These are phyloP conservation scores for Sclerotinia subarctica DNA, from an alignment of 2,329 filamentous ascomycete genomes.

Conservation along the genomic window DNA sequence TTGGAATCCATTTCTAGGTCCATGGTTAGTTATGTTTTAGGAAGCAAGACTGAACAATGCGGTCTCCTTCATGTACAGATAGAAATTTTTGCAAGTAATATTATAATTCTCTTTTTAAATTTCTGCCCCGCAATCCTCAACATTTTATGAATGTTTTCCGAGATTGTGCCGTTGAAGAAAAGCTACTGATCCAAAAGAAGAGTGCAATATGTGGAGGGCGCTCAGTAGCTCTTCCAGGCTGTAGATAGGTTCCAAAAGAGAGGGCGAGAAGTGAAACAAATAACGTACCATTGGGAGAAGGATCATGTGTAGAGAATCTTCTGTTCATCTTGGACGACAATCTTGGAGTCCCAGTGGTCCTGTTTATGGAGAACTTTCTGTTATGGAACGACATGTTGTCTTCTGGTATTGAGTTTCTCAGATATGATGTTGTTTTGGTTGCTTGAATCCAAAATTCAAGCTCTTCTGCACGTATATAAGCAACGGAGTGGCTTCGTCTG, in stretches of 20 bases:
- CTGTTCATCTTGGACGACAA: slow-evolving; percentile 42
- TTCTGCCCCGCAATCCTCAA: slow-evolving; percentile 8
- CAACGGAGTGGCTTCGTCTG: neutral
- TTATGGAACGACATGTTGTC: slow-evolving; percentile 45
- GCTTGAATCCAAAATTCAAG: neutral
- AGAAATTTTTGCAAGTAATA: neutral
- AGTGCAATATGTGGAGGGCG: neutral
- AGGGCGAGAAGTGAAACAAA: slow-evolving; percentile 1
- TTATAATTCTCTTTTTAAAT: neutral
- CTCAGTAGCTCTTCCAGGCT: neutral
- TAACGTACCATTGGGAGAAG: slow-evolving; percentile 53
- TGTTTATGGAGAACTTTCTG: slow-evolving; percentile 66
- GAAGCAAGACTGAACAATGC: neutral
- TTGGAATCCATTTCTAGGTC: slow-evolving; percentile 71
- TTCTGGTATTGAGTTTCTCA: neutral
- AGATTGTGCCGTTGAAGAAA: neutral
- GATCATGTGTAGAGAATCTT: slow-evolving; percentile 58
- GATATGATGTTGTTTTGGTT: neutral
- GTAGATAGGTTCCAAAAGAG: neutral
- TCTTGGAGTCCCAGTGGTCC: slow-evolving; percentile 60
- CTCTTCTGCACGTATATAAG: neutral
- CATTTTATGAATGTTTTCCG: neutral
- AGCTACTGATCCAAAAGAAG: neutral
- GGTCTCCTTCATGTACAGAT: neutral
- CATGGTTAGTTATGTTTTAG: neutral